Conservation (phyloP, 306 rosid genomes). For the Prunus persica region Prunus_persica_NCBIv2 NC_034009.1:37446501-37447000, state of each 20-base stretch:
- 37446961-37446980: constrained; percentile 3
- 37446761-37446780: neutral
- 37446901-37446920: neutral
- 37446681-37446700: constrained; percentile 10
- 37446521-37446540: no score
- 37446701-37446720: neutral
- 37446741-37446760: constrained; percentile 15
- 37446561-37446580: constrained; percentile 52
- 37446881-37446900: neutral
- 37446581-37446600: constrained; percentile 87
- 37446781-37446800: neutral
- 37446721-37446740: neutral
- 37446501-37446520: neutral
- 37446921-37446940: constrained; percentile 1
- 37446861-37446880: neutral
- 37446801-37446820: neutral
- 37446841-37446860: neutral
- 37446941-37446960: neutral
- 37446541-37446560: neutral
- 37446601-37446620: constrained; percentile 46
- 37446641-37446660: constrained; percentile 35
- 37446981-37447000: neutral
- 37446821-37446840: neutral
- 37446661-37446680: constrained; percentile 3
- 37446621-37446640: constrained; percentile 10